A percentile compares a stretch with the other conserved stretches of the same genome.
These are phyloP conservation scores for Ilyonectria mors-panacis DNA, from an alignment of 2,329 filamentous ascomycete genomes.

Conservation along the genomic window DNA sequence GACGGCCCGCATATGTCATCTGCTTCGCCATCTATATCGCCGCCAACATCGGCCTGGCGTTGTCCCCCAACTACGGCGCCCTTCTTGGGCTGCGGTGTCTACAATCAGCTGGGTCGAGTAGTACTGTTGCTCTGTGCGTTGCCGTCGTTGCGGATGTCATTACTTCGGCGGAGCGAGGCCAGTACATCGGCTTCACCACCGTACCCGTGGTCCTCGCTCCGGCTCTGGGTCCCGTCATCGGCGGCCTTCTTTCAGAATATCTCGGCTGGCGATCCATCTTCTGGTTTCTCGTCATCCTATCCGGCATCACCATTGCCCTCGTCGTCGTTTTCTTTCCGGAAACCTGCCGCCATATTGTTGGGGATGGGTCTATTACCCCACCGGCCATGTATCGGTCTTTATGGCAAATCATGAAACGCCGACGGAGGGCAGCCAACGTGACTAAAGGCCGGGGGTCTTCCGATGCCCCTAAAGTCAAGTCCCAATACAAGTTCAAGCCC, in stretches of 20 bases:
- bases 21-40: slow-evolving; percentile 68
- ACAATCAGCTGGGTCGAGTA: slow-evolving; percentile 71
- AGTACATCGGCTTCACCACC: slow-evolving; percentile 69
- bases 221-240: slow-evolving; percentile 69
- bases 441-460: slow-evolving; percentile 31
- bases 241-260: slow-evolving; percentile 69
- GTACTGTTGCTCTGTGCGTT: slow-evolving; percentile 69
- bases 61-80: slow-evolving; percentile 64
- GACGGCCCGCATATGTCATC: slow-evolving; percentile 68
- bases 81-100: slow-evolving; percentile 69
- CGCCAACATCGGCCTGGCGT: slow-evolving; percentile 68
- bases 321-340: slow-evolving; percentile 68
- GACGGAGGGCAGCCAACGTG: slow-evolving; percentile 27
- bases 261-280: slow-evolving; percentile 74
- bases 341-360: slow-evolving; percentile 65
- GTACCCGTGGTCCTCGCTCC: slow-evolving; percentile 65
- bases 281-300: slow-evolving; percentile 71
- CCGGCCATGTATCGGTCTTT: slow-evolving; percentile 55
- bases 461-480: slow-evolving; percentile 31
- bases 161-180: slow-evolving; percentile 73
- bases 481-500: slow-evolving; percentile 53
- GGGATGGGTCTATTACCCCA: slow-evolving; percentile 65
- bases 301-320: slow-evolving; percentile 57
- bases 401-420: slow-evolving; percentile 49
- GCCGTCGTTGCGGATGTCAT: slow-evolving; percentile 76